Conservation (phyloP, 2,329 filamentous ascomycete species). For the Didymella pomorum region DNA sequence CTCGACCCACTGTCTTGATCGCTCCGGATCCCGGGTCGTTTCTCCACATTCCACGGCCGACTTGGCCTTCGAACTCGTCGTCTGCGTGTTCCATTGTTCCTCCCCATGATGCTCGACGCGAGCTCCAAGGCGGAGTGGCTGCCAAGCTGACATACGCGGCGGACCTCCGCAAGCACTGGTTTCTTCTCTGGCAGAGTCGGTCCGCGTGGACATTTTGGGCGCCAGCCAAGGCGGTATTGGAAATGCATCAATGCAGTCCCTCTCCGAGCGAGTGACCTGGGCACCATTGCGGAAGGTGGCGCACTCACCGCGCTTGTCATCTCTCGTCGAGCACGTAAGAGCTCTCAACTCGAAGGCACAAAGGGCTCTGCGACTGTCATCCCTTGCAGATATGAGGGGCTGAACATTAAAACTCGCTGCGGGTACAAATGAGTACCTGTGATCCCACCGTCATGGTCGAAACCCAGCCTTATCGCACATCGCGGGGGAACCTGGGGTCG, state of each 20-base stretch:
- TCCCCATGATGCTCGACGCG: conserved; percentile 5
- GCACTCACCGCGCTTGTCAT: not conserved
- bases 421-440: conserved; percentile 1
- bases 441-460: conserved; percentile 9
- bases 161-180: conserved; percentile 8
- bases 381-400: too few relatives aligned
- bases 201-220: conserved; percentile 25
- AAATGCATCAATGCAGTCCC: conserved; percentile 20
- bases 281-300: conserved; percentile 1
- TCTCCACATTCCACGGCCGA: conserved; percentile 17
- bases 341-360: not conserved
- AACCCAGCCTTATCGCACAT: conserved; percentile 21
- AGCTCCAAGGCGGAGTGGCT: conserved; percentile 5
- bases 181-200: conserved; percentile 30
- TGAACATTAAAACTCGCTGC: not conserved
- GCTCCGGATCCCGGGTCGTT: conserved; percentile 4
- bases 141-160: conserved; percentile 13
- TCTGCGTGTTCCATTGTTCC: not conserved
- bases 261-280: conserved; percentile 21
- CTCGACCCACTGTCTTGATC: conserved; percentile 13
- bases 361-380: not conserved
- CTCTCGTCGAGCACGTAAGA: not conserved
- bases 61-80: not conserved
- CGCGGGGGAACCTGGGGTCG: conserved; percentile 32
- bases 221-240: conserved; percentile 28